These are phyloP conservation scores for Trichaptum fuscoviolaceum DNA, from an alignment of 768 basidiomycete species.

Conservation along the genomic window DNA sequence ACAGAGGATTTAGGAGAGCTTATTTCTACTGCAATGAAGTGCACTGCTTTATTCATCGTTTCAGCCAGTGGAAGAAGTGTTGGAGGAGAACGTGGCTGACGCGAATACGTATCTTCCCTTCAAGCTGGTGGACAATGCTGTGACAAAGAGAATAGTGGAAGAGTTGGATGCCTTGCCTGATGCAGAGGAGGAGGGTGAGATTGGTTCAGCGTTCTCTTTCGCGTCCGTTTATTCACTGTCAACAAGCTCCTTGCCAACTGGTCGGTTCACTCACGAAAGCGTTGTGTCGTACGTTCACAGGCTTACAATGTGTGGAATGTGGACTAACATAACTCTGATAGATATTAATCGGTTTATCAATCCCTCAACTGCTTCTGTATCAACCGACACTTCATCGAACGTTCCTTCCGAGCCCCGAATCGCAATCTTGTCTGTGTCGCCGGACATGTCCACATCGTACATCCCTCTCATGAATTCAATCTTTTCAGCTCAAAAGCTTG, in stretches of 20 bases:
- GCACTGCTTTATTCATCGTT: slow-evolving; percentile 73
- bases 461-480: slow-evolving; percentile 99
- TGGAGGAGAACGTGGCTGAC: slow-evolving; percentile 39
- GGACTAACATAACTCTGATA: slow-evolving; percentile 19
- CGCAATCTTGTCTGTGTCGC: slow-evolving; percentile 84
- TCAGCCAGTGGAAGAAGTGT: slow-evolving; percentile 26
- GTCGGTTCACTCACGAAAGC: slow-evolving; percentile 91
- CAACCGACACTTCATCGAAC: slow-evolving; percentile 18
- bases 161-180: slow-evolving; percentile 53
- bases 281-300: slow-evolving; percentile 64
- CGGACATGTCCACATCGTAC: slow-evolving; percentile 84
- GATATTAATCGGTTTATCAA: slow-evolving; percentile 59
- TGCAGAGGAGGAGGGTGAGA: slow-evolving; percentile 47
- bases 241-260: slow-evolving; percentile 57
- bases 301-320: neutral
- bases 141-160: slow-evolving; percentile 54
- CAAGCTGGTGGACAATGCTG: slow-evolving; percentile 62
- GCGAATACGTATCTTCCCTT: slow-evolving; percentile 85
- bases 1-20: slow-evolving; percentile 10
- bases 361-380: slow-evolving; percentile 21
- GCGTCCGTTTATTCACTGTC: slow-evolving; percentile 8
- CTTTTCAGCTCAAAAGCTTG: slow-evolving; percentile 97
- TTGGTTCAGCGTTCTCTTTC: slow-evolving; percentile 12
- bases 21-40: slow-evolving; percentile 31
- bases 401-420: slow-evolving; percentile 50